phyloP scores from a whole-genome alignment of 2,329 filamentous ascomycete genomes.

The Dactylellina parvicollis region DNA sequence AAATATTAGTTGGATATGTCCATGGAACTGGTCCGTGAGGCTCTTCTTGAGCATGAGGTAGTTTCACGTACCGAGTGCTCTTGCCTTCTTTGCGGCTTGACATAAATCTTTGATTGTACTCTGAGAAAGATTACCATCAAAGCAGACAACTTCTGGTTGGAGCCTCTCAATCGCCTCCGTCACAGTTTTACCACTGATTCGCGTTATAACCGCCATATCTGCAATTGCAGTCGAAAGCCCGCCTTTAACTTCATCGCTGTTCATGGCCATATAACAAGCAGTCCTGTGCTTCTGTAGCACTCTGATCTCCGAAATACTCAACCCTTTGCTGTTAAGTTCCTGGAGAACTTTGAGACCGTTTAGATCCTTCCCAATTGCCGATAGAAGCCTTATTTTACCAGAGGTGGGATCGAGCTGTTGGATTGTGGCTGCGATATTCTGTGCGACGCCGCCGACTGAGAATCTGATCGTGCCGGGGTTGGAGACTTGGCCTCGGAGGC shows the following conservation, averaged over 20 bases:
- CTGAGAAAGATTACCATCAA: slow-evolving; percentile 21
- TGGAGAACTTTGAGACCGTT: slow-evolving; percentile 13
- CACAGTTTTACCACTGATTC: not conserved
- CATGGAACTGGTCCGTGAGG: not conserved
- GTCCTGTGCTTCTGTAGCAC: slow-evolving; percentile 3
- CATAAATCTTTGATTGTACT: slow-evolving; percentile 11
- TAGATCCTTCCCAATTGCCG: slow-evolving; percentile 25
- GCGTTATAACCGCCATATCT: slow-evolving; percentile 25
- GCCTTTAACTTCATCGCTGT: not conserved
- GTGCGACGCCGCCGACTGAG: slow-evolving; percentile 35
- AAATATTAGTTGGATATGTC: too few relatives aligned
- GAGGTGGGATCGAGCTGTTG: slow-evolving; percentile 1
- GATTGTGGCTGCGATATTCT: slow-evolving; percentile 44
- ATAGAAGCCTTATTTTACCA: slow-evolving; percentile 15
- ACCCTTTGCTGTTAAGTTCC: slow-evolving; percentile 11
- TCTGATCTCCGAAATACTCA: slow-evolving; percentile 11
- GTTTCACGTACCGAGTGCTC: slow-evolving; percentile 20
- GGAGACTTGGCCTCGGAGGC: not conserved
- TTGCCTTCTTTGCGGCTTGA: slow-evolving; percentile 10
- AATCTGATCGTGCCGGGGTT: slow-evolving; percentile 15
- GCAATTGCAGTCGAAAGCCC: slow-evolving; percentile 13
- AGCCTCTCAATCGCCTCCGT: slow-evolving; percentile 2
- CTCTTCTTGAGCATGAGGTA: too few relatives aligned
- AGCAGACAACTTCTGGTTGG: slow-evolving; percentile 29
- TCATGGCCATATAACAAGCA: slow-evolving; percentile 25